These are phyloP conservation scores for Termitomyces sp. DNA, from an alignment of 768 basidiomycete genomes.

Conservation along the genomic window DNA sequence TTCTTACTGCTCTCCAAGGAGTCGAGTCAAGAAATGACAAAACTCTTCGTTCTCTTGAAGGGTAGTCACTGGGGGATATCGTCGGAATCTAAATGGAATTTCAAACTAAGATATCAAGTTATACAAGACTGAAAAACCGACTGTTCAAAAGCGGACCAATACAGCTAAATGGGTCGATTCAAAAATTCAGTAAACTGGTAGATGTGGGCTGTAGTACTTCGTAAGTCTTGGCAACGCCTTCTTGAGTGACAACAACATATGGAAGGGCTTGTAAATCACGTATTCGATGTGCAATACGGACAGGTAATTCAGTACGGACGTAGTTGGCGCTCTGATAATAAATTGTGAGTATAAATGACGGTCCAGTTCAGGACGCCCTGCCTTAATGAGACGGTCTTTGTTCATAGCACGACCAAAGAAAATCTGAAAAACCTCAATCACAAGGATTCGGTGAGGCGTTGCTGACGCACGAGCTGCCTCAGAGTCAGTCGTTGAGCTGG, in stretches of 20 bases:
- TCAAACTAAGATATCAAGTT: neutral
- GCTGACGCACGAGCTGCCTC: conserved; percentile 63
- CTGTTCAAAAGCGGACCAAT: conserved; percentile 87
- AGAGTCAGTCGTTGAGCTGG: conserved; percentile 68
- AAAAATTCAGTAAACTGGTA: neutral
- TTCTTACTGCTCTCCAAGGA: conserved; percentile 74
- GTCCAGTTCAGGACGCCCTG: conserved; percentile 16
- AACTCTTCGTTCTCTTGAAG: conserved; percentile 74
- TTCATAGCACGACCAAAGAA: conserved; percentile 85
- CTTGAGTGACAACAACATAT: conserved; percentile 82
- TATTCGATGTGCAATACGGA: conserved; percentile 82
- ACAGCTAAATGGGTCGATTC: conserved; percentile 45
- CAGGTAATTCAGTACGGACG: conserved; percentile 83
- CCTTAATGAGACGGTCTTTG: conserved; percentile 73
- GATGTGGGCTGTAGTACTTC: conserved; percentile 46
- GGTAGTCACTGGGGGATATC: conserved; percentile 65
- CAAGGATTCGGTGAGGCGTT: neutral
- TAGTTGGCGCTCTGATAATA: conserved; percentile 74
- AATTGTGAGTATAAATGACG: neutral
- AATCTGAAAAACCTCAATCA: conserved; percentile 38
- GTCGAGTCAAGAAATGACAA: conserved; percentile 58
- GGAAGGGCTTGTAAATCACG: conserved; percentile 84
- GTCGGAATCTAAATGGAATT: conserved; percentile 47
- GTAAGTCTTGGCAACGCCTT: conserved; percentile 78
- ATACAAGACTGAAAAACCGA: conserved; percentile 20